Base-by-base conservation (phyloP, 768 basidiomycete genomes). In the Artomyces pyxidatus region DNA sequence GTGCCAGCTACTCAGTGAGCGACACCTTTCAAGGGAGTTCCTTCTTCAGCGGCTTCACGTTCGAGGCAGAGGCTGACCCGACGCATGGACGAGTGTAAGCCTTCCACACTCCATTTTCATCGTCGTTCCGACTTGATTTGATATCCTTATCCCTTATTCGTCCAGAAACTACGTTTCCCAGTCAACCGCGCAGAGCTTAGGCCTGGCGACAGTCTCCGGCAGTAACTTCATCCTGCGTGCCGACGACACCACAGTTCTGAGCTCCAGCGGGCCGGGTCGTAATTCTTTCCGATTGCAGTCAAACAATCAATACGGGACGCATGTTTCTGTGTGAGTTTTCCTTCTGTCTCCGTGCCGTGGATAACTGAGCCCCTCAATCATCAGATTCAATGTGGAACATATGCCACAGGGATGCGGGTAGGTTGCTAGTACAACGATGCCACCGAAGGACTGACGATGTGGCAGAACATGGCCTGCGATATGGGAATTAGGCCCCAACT, bases 321-420 rank as follows among this genome's bases (percentile, higher is more conserved):
- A 54, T 26, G 48, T 58, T 35, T 71, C 72, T 30, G 68, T 81
- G 78, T 78, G 60, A 48, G 71, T 65, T n/a, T 12, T 9, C 26
- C 11, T 37, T n/a, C 9, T 53, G 17, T 25, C 10, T 21, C 10
- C 21, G 3, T 37, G 23, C 6, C 16, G 25, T 25, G 3, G 37
- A 28, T 38, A 11, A 35, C 16, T n/a, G 39, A 14, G 11, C 29
- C 8, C 64, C 52, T 47, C 30, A 52, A 48, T 47, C n/a, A 17
- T 21, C 54, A 72, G 68, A 29, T 69, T 77, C 52, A 72, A 81
- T 57, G 55, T 80, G 42, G 61, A 68, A 17, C 79, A 81, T 58
- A 81, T 81, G 77, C 80, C 80, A 10, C 67, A 77, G 54, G 80
- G 79, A 7, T 78, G 77, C 58, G 76, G 72, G 74, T 74, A 45